Conservation (phyloP, 2,329 filamentous ascomycete species). For the Ophiocordyceps sinensis region DNA sequence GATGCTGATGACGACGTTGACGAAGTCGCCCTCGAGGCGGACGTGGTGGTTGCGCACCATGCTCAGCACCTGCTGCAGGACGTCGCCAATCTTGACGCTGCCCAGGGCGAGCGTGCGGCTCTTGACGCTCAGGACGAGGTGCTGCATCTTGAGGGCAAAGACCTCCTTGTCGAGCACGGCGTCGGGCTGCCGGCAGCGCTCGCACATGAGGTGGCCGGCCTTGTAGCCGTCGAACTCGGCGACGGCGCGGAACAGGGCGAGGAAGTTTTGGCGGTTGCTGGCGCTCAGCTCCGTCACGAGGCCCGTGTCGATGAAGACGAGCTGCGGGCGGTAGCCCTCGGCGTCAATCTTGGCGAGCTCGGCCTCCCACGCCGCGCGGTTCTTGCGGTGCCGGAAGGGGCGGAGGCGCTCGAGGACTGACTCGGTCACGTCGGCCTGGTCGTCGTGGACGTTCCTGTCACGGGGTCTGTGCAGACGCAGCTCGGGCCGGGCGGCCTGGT, state of each 20-base stretch:
- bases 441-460: slow-evolving; percentile 20
- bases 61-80: slow-evolving; percentile 73
- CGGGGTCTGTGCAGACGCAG: slow-evolving; percentile 24
- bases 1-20: slow-evolving; percentile 95
- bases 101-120: slow-evolving; percentile 79
- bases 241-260: slow-evolving; percentile 89
- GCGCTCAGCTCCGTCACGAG: slow-evolving; percentile 87
- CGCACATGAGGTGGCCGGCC: slow-evolving; percentile 89
- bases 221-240: slow-evolving; percentile 96
- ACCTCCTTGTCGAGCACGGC: slow-evolving; percentile 80
- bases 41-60: slow-evolving; percentile 94
- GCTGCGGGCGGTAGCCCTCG: slow-evolving; percentile 82
- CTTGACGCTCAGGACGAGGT: slow-evolving; percentile 84
- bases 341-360: slow-evolving; percentile 64
- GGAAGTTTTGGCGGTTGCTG: slow-evolving; percentile 75
- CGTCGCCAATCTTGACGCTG: slow-evolving; percentile 91
- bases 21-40: slow-evolving; percentile 88
- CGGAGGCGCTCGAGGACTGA: slow-evolving; percentile 68
- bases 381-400: slow-evolving; percentile 48
- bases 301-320: slow-evolving; percentile 95
- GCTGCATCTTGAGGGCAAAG: slow-evolving; percentile 93
- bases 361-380: slow-evolving; percentile 55
- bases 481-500: slow-evolving; percentile 62
- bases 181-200: slow-evolving; percentile 83
- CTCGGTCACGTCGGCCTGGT: slow-evolving; percentile 67